A percentile compares a stretch with the other conserved stretches of the same genome.
phyloP scores from a whole-genome alignment of 768 basidiomycete species.

The Trichaptum fuscoviolaceum region DNA sequence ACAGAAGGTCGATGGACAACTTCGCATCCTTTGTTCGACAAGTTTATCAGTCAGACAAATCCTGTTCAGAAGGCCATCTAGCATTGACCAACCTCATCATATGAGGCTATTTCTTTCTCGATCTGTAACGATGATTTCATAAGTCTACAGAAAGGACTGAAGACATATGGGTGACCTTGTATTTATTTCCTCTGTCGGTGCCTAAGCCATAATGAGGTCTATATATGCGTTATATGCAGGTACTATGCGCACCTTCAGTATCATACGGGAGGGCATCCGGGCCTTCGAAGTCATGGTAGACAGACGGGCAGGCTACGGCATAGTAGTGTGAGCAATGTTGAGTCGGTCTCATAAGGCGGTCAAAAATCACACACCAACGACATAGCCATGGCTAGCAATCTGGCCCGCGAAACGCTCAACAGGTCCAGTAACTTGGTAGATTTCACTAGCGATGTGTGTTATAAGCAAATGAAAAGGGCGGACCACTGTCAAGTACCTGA shows the following conservation, averaged over 20 bases:
- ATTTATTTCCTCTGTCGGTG: conserved; percentile 87
- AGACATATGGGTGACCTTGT: conserved; percentile 51
- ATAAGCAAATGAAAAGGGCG: neutral
- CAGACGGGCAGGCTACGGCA: conserved; percentile 67
- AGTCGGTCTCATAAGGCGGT: neutral
- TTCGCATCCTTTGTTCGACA: conserved; percentile 60
- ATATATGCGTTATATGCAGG: conserved; percentile 7
- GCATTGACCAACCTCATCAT: conserved; percentile 62
- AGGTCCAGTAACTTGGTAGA: conserved; percentile 94
- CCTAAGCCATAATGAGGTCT: conserved; percentile 33
- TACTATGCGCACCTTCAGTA: conserved; percentile 50
- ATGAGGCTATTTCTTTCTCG: conserved; percentile 82
- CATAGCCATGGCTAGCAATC: conserved; percentile 82
- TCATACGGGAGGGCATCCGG: conserved; percentile 89
- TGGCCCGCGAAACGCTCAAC: conserved; percentile 90
- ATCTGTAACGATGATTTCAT: conserved; percentile 42
- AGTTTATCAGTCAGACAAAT: conserved; percentile 1
- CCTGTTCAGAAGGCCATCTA: conserved; percentile 3
- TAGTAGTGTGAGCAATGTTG: neutral
- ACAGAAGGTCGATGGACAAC: conserved; percentile 69
- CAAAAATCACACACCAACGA: conserved; percentile 56
- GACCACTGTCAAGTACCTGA: conserved; percentile 46
- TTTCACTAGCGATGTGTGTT: conserved; percentile 53
- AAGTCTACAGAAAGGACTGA: neutral
- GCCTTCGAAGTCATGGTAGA: conserved; percentile 90